phyloP scores from a whole-genome alignment of 1,284 basidiomycete genomes.

The Leccinum olivaceoglutinosum region DNA sequence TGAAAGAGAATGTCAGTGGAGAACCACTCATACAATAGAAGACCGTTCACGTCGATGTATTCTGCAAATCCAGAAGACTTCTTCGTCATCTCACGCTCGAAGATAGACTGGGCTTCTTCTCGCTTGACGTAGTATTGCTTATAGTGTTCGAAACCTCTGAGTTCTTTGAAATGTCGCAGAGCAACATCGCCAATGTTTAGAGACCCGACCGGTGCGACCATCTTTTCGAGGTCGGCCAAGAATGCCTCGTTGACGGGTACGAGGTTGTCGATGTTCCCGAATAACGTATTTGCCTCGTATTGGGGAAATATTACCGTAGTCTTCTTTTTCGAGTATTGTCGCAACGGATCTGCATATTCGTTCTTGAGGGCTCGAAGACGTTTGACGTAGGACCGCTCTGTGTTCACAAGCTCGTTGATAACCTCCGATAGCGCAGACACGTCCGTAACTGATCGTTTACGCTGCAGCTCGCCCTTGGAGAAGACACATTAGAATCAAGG shows the following conservation, averaged over 20 bases:
- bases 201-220: conserved; percentile 56
- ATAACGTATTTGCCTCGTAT: conserved; percentile 90
- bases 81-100: conserved; percentile 78
- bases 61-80: conserved; percentile 72
- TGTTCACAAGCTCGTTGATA: conserved; percentile 71
- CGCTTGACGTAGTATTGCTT: conserved; percentile 88
- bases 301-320: conserved; percentile 82
- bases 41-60: conserved; percentile 73
- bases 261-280: conserved; percentile 90
- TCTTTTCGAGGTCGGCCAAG: conserved; percentile 77
- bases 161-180: conserved; percentile 77
- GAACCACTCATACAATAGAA: conserved; percentile 6
- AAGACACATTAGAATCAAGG: conserved; percentile 11
- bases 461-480: conserved; percentile 38
- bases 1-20: conserved; percentile 12
- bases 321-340: conserved; percentile 78
- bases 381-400: conserved; percentile 75
- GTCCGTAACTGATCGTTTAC: conserved; percentile 57
- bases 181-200: conserved; percentile 78
- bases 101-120: conserved; percentile 89
- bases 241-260: conserved; percentile 87
- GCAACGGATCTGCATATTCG: conserved; percentile 87
- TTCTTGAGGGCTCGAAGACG: conserved; percentile 69
- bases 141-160: conserved; percentile 85
- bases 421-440: conserved; percentile 60